These are phyloP conservation scores for Solanum sitiens DNA, from an alignment of 257 asterid species.

Conservation along the genomic window DNA sequence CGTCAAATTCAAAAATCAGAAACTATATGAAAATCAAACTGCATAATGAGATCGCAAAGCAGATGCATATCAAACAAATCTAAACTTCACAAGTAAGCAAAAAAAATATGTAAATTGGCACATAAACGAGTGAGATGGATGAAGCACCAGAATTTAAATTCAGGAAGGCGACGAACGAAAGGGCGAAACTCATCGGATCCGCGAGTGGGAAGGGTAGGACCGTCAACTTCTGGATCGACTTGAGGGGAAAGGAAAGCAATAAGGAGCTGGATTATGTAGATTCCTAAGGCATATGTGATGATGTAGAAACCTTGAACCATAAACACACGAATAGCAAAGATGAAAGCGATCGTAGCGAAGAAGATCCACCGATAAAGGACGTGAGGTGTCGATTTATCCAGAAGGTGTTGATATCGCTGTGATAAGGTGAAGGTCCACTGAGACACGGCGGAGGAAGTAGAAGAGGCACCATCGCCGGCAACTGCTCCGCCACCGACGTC, in stretches of 20 bases:
- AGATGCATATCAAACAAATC: neutral
- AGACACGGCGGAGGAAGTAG: constrained; percentile 40
- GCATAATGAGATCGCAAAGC: neutral
- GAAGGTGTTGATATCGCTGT: constrained; percentile 71
- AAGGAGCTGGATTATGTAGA: constrained; percentile 79
- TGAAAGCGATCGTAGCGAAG: constrained; percentile 37
- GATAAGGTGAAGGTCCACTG: constrained; percentile 42
- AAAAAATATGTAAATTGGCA: neutral
- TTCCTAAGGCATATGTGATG: constrained; percentile 86
- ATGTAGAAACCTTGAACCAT: constrained; percentile 77
- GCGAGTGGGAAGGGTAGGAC: constrained; percentile 77
- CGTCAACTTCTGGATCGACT: constrained; percentile 97
- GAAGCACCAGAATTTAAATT: constrained; percentile 80
- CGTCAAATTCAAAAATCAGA: neutral
- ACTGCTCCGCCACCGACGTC: constrained; percentile 56
- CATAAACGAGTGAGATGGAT: neutral
- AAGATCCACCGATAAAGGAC: constrained; percentile 81
- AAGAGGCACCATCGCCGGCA: constrained; percentile 16
- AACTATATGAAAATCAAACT: neutral
- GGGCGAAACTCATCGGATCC: constrained; percentile 99
- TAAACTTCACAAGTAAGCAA: neutral
- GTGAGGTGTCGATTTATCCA: constrained; percentile 83
- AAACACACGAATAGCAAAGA: constrained; percentile 71
- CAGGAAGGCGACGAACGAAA: constrained; percentile 95
- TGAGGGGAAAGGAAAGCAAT: constrained; percentile 94